These are phyloP conservation scores for Tilletia walkeri DNA, from an alignment of 1,284 basidiomycete genomes.

Conservation along the genomic window DNA sequence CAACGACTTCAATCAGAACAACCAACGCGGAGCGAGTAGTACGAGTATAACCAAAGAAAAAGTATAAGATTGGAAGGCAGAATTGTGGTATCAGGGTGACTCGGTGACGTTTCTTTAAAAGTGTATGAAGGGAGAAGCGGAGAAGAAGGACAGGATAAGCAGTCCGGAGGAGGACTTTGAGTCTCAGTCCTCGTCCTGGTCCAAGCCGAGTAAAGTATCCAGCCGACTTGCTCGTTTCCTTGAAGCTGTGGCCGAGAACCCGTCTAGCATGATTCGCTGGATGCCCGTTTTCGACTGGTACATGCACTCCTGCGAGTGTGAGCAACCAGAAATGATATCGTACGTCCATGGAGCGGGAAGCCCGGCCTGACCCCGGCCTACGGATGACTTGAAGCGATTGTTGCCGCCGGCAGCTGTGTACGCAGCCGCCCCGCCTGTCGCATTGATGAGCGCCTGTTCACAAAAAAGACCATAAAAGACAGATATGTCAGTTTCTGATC, in stretches of 20 bases:
- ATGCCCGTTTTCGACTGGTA: background rate
- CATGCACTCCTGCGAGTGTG: background rate
- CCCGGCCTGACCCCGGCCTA: background rate
- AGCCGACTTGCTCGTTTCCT: too few relatives aligned
- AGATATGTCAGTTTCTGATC: background rate
- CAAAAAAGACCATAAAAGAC: background rate
- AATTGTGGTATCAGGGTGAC: too few relatives aligned
- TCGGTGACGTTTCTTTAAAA: too few relatives aligned
- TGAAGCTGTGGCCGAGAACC: background rate
- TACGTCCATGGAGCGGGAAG: slow-evolving; percentile 2
- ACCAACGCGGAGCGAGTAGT: too few relatives aligned
- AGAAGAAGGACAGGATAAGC: too few relatives aligned
- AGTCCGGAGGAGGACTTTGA: too few relatives aligned
- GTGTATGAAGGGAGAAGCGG: too few relatives aligned
- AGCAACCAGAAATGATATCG: slow-evolving; percentile 6
- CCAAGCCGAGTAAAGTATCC: too few relatives aligned
- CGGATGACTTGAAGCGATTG: background rate
- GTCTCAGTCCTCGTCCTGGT: too few relatives aligned
- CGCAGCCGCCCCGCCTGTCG: background rate
- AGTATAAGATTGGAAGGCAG: too few relatives aligned
- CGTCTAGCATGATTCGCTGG: slow-evolving; percentile 10
- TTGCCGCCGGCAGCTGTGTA: slow-evolving; percentile 3
- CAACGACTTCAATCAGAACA: too few relatives aligned
- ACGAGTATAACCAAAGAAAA: too few relatives aligned
- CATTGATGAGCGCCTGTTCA: slow-evolving; percentile 6